phyloP scores from a whole-genome alignment of 2,329 filamentous ascomycete genomes.

The Sclerotinia subarctica region DNA sequence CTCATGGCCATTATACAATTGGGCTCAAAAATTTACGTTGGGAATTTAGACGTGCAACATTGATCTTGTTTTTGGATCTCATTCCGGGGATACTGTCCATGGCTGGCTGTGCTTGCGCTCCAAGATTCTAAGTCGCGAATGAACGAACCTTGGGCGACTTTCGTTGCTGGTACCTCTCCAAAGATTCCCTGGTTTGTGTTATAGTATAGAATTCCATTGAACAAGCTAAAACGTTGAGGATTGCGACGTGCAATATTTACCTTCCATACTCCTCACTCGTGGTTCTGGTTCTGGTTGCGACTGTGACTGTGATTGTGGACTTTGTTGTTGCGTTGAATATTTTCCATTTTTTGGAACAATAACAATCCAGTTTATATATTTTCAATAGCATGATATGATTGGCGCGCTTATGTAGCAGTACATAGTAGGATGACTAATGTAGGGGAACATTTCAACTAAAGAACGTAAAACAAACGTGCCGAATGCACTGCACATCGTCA shows the following conservation, averaged over 20 bases:
- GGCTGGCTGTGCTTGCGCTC: constrained; percentile 1
- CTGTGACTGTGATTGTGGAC: neutral
- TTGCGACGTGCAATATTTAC: neutral
- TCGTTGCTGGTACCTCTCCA: too few species aligned
- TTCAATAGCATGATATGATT: too few species aligned
- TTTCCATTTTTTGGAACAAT: neutral
- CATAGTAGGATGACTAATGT: neutral
- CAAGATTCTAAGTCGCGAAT: constrained; percentile 20
- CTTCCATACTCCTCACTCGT: neutral
- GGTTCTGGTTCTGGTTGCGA: neutral
- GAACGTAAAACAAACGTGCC: neutral
- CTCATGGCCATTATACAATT: neutral
- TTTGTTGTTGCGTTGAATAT: neutral
- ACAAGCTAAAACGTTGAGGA: neutral
- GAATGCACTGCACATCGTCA: neutral
- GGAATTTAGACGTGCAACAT: constrained; percentile 13
- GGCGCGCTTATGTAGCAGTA: constrained; percentile 2
- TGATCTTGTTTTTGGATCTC: constrained; percentile 12
- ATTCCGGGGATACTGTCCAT: constrained; percentile 20
- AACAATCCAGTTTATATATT: too few species aligned
- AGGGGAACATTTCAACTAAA: neutral
- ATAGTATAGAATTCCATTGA: neutral
- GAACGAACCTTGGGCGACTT: too few species aligned
- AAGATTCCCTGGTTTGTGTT: neutral
- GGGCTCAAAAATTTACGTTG: neutral